phyloP scores from a whole-genome alignment of 2,329 filamentous ascomycete genomes.

The Trematosphaeria pertusa region DNA sequence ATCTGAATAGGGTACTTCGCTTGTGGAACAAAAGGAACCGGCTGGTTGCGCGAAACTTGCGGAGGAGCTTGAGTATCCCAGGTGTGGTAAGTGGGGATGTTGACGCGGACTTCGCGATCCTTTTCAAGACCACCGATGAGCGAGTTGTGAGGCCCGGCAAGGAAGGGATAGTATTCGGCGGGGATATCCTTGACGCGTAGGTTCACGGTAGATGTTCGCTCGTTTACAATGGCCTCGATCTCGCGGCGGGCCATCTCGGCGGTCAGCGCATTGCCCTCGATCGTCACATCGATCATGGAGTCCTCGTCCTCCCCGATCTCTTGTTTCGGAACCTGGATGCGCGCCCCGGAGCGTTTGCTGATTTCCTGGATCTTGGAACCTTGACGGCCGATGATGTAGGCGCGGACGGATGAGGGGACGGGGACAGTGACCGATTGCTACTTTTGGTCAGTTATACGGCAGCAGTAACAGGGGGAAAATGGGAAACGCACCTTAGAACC shows the following conservation, averaged over 20 bases:
- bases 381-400: slow-evolving; percentile 91
- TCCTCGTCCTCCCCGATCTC: slow-evolving; percentile 82
- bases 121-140: slow-evolving; percentile 72
- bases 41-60: slow-evolving; percentile 67
- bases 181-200: slow-evolving; percentile 84
- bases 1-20: slow-evolving; percentile 81
- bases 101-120: slow-evolving; percentile 77
- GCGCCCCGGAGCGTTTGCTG: slow-evolving; percentile 86
- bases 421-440: slow-evolving; percentile 75
- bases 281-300: slow-evolving; percentile 79
- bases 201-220: slow-evolving; percentile 82
- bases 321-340: slow-evolving; percentile 85
- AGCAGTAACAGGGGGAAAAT: background rate
- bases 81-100: slow-evolving; percentile 81
- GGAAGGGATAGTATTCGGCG: slow-evolving; percentile 93
- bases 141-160: slow-evolving; percentile 79
- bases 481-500: slow-evolving; percentile 73
- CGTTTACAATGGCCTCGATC: slow-evolving; percentile 86
- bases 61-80: slow-evolving; percentile 74
- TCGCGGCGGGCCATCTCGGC: slow-evolving; percentile 82
- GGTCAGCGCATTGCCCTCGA: slow-evolving; percentile 91
- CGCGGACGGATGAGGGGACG: slow-evolving; percentile 81
- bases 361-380: slow-evolving; percentile 90
- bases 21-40: slow-evolving; percentile 74
- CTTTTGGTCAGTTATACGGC: slow-evolving; percentile 14